Base-by-base conservation (phyloP, 768 basidiomycete species). In the Suillus sp. region DNA sequence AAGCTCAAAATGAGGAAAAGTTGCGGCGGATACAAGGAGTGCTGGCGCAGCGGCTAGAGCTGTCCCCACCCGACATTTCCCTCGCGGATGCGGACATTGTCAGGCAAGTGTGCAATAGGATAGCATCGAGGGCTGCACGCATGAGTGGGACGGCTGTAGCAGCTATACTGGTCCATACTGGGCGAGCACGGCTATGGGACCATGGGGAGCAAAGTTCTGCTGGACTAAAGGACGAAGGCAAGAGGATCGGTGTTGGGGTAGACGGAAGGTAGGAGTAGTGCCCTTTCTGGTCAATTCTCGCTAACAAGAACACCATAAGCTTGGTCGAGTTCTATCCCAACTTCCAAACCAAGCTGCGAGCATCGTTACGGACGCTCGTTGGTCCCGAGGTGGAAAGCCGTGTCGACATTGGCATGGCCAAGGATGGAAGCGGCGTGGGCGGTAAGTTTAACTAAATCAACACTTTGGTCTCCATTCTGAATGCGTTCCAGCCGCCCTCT, bases 391-490 rank as follows among this genome's bases (percentile, higher is more conserved):
- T 92, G 8, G 94, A 96, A 79, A 81, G 86, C 70, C 80, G 86
- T 35, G 87, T 97, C 1, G 83, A 89, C 56, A 92, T 99, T 69
- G 96, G 94, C 42, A 74, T 99, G 73, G 97, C 97, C 4, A 99
- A 97, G 76, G 97, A 99, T 69, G 97, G 97, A 14, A 96, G 93
- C 70, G 97, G 96, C 42, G 95, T 95, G 47, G 97, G 97, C 72
- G 96, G 96, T 97, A 75, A 78, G 91, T 42, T n/a, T 20, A 43
- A 60, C n/a, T 9, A 20, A 47, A 27, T 53, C 58, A 53, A 43
- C 25, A 5, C 22, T 56, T 45, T 62, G 18, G 20, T 54, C 51
- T 65, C 45, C 64, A 53, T 62, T 53, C 67, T 59, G 14, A 58
- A 56, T 47, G 22, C 34, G 14, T 61, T 66, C 20, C 65, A 95